These are phyloP conservation scores for Citrullus amarus DNA, from an alignment of 306 rosid genomes.

Conservation along the genomic window DNA sequence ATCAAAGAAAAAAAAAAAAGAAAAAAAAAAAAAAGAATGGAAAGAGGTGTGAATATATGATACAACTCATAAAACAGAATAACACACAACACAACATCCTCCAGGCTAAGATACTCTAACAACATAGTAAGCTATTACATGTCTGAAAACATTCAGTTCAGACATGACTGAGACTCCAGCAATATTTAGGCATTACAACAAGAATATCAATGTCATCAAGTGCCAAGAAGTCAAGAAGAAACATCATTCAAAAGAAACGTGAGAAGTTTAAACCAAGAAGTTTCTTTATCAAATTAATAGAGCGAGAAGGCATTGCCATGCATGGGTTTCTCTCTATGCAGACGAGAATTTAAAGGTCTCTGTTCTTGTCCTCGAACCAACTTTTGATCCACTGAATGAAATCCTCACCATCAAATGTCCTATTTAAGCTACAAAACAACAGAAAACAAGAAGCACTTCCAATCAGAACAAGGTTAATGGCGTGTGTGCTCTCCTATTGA, in stretches of 20 bases:
- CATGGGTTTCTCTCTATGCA: not conserved
- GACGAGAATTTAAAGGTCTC: not conserved
- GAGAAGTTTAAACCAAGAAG: constrained; percentile 35
- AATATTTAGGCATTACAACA: constrained; percentile 68
- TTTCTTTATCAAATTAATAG: constrained; percentile 35
- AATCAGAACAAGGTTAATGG: not conserved
- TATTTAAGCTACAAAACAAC: constrained; percentile 1
- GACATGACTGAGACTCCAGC: constrained; percentile 42
- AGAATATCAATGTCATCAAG: constrained; percentile 38
- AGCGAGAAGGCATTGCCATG: constrained; percentile 10
- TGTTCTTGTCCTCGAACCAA: not conserved
- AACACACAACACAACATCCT: constrained; percentile 52
- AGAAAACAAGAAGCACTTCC: not conserved
- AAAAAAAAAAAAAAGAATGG: not conserved
- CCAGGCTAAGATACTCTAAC: constrained; percentile 57
- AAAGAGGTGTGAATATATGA: constrained; percentile 17
- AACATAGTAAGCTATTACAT: constrained; percentile 39
- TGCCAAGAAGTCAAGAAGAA: constrained; percentile 35
- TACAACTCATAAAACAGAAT: constrained; percentile 52
- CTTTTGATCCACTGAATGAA: not conserved
- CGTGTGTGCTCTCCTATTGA: not conserved
- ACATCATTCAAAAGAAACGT: constrained; percentile 40
- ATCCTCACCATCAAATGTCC: not conserved
- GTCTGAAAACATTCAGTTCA: constrained; percentile 30
- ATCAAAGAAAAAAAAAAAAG: constrained; percentile 8